These are phyloP conservation scores for Populus trichocarpa DNA, from an alignment of 441 rosid species.

Conservation along the genomic window DNA sequence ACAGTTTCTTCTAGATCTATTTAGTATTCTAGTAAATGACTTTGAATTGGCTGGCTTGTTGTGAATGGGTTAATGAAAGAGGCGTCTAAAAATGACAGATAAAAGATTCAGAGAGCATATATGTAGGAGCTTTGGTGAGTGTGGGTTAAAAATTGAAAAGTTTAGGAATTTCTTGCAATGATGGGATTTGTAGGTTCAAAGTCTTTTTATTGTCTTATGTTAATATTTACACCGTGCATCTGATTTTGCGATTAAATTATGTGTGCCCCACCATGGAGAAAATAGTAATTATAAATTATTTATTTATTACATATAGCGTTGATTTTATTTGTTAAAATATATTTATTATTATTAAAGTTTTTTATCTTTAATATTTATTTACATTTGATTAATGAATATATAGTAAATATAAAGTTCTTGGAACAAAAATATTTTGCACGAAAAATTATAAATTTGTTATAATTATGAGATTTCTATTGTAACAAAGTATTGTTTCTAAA, in stretches of 20 bases:
- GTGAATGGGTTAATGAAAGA: neutral
- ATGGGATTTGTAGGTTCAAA: neutral
- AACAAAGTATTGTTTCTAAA: no score
- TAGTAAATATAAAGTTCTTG: fast-evolving
- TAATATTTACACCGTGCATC: neutral
- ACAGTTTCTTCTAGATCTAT: no score
- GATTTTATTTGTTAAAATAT: no score
- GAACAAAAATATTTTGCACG: no score
- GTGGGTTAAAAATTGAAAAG: neutral
- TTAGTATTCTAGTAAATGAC: no score
- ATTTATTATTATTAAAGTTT: no score
- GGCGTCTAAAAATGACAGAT: neutral
- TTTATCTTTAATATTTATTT: no score
- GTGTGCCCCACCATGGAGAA: neutral
- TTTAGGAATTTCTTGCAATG: neutral
- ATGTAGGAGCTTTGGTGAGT: neutral
- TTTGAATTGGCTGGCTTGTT: neutral
- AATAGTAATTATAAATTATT: no score
- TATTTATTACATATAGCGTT: no score
- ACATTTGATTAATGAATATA: no score
- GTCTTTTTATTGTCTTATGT: neutral
- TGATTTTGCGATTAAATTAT: neutral
- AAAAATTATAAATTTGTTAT: no score
- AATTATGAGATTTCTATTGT: no score
- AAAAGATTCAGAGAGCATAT: neutral